Percentiles rank a stretch among this genome's conserved stretches.
These are phyloP conservation scores for Paecilomyces variotii DNA, from an alignment of 2,329 filamentous ascomycete species.

Conservation along the genomic window DNA sequence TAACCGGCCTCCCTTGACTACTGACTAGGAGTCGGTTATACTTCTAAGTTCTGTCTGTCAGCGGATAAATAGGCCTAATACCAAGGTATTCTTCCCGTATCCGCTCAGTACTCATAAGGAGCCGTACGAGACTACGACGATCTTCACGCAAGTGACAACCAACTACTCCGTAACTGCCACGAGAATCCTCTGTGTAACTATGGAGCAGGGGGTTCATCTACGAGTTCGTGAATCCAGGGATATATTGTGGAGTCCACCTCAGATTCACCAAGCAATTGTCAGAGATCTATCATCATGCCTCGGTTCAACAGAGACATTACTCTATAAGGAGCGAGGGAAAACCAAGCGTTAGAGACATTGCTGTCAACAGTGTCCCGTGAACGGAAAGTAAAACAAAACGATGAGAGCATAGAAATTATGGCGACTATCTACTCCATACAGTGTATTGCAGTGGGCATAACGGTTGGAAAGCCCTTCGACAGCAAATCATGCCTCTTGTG, in stretches of 20 bases:
- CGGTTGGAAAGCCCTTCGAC: neutral
- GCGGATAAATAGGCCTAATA: neutral
- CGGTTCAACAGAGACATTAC: neutral
- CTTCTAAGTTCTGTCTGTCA: neutral
- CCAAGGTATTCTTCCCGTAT: neutral
- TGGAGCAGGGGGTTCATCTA: neutral
- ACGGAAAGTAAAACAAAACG: neutral
- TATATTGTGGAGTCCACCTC: neutral
- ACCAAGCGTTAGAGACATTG: neutral
- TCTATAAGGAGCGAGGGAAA: neutral
- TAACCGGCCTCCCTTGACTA: neutral
- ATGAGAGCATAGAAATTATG: neutral
- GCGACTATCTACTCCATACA: neutral
- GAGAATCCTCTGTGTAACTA: neutral
- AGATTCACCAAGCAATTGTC: neutral
- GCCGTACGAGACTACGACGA: neutral
- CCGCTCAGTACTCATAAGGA: neutral
- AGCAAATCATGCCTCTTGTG: neutral
- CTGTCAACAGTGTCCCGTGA: neutral
- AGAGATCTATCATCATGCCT: neutral
- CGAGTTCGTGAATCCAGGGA: neutral
- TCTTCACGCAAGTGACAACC: neutral
- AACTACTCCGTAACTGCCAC: too few species aligned
- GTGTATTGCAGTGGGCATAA: too few species aligned
- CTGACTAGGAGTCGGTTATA: neutral